A percentile compares a stretch with the other conserved stretches of the same genome.
Evolutionary conservation across 176 grass and related monocot species (phyloP).

Genomic region (Thalia dealbata): DNA sequence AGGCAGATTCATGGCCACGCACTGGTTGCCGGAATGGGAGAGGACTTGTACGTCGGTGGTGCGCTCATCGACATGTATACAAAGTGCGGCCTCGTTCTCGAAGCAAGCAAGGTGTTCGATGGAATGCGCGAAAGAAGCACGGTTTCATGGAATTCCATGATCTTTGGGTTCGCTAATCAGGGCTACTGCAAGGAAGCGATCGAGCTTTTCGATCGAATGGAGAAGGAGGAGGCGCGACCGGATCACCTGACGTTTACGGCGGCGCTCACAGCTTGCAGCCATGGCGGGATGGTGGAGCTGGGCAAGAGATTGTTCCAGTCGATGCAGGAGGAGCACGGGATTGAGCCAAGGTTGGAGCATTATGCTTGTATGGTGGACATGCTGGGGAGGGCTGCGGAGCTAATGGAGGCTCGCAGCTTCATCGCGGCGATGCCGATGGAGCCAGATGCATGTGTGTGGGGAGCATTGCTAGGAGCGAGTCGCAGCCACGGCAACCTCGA

Average conservation of each 20-base stretch:
- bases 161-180: conserved; percentile 54
- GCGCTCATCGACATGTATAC: conserved; percentile 59
- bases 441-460: conserved; percentile 59
- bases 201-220: conserved; percentile 35
- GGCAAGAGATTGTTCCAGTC: conserved; percentile 31
- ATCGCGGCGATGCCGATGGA: conserved; percentile 46
- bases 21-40: conserved; percentile 21
- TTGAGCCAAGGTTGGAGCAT: conserved; percentile 52
- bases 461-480: conserved; percentile 46
- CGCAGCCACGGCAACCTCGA: conserved; percentile 48
- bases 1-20: conserved; percentile 54
- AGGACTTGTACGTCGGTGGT: conserved; percentile 37
- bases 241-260: conserved; percentile 62
- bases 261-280: conserved; percentile 44
- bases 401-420: conserved; percentile 35
- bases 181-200: conserved; percentile 44
- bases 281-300: conserved; percentile 40
- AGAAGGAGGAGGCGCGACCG: not conserved
- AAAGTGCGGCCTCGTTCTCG: conserved; percentile 34
- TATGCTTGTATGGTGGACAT: conserved; percentile 62
- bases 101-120: conserved; percentile 35
- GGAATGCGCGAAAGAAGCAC: conserved; percentile 37
- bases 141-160: conserved; percentile 66
- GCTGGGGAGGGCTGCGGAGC: conserved; percentile 40
- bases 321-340: conserved; percentile 32